Conservation (phyloP, 139 green algal species). For the Diplosphaera chodatii region DNA sequence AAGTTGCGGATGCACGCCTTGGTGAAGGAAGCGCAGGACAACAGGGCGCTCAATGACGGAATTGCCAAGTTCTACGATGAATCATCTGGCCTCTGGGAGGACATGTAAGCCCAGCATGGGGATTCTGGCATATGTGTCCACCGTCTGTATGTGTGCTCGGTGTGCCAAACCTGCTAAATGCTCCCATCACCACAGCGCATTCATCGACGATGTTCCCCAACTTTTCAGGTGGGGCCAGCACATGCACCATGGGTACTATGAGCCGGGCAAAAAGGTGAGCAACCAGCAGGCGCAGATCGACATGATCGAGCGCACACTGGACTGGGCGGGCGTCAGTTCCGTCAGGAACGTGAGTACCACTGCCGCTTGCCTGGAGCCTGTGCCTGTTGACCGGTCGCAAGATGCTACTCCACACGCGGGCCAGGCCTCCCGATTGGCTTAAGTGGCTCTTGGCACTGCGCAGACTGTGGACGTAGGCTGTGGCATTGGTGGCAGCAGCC, state of each 20-base stretch:
- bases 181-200: too few relatives aligned
- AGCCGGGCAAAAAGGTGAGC: constrained; percentile 45
- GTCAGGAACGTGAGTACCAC: constrained; percentile 31
- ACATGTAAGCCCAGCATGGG: too few relatives aligned
- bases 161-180: too few relatives aligned
- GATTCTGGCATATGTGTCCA: too few relatives aligned
- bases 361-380: not conserved
- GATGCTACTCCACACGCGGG: too few relatives aligned
- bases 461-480: constrained; percentile 94
- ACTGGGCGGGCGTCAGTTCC: constrained; percentile 60
- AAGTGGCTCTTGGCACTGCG: too few relatives aligned
- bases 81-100: constrained; percentile 84
- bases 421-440: too few relatives aligned
- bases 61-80: constrained; percentile 96
- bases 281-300: constrained; percentile 84
- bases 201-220: too few relatives aligned
- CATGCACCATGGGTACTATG: constrained; percentile 97
- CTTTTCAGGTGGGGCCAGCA: constrained; percentile 71
- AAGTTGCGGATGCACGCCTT: not conserved
- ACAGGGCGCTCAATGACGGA: constrained; percentile 74
- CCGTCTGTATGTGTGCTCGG: too few relatives aligned
- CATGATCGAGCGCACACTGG: constrained; percentile 90
- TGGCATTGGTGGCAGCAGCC: constrained; percentile 86
- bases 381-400: too few relatives aligned
- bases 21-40: not conserved